These are phyloP conservation scores for Alternaria ethzedia DNA, from an alignment of 2,329 filamentous ascomycete genomes.

Conservation along the genomic window DNA sequence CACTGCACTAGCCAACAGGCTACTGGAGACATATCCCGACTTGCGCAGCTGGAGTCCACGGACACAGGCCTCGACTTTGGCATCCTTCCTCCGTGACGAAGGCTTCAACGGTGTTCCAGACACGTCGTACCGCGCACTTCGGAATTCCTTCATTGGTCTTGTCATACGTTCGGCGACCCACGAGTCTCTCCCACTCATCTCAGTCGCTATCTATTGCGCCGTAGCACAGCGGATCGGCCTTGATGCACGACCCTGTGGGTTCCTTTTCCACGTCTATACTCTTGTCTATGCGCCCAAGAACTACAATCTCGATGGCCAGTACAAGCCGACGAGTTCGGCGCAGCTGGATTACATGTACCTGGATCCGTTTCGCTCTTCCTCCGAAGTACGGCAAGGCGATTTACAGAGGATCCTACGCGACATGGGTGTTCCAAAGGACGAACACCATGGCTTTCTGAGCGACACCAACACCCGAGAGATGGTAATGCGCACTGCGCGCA, in stretches of 20 bases:
- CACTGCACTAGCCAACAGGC: slow-evolving; percentile 65
- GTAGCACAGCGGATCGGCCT: slow-evolving; percentile 77
- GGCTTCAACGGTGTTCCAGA: slow-evolving; percentile 74
- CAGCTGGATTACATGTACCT: slow-evolving; percentile 71
- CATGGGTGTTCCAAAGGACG: slow-evolving; percentile 51
- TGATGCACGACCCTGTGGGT: slow-evolving; percentile 77
- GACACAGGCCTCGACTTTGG: slow-evolving; percentile 70
- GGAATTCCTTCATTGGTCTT: slow-evolving; percentile 87
- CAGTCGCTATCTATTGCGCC: slow-evolving; percentile 83
- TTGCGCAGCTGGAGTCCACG: slow-evolving; percentile 67
- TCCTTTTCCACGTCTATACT: slow-evolving; percentile 85
- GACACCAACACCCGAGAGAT: slow-evolving; percentile 71
- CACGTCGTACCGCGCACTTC: slow-evolving; percentile 78
- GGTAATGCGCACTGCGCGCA: slow-evolving; percentile 76
- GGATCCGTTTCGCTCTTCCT: slow-evolving; percentile 76
- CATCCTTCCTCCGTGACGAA: slow-evolving; percentile 70
- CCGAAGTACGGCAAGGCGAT: slow-evolving; percentile 67
- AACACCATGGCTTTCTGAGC: slow-evolving; percentile 63
- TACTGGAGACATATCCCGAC: slow-evolving; percentile 61
- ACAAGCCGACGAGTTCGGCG: slow-evolving; percentile 35
- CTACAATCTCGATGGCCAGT: slow-evolving; percentile 57
- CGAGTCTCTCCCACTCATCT: slow-evolving; percentile 84
- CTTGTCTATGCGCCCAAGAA: slow-evolving; percentile 71
- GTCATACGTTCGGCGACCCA: slow-evolving; percentile 75
- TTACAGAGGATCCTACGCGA: slow-evolving; percentile 67